Percentiles rank a stretch among this genome's conserved stretches.
Evolutionary conservation across 257 asterid genomes (phyloP).

Genomic region (Coffea canephora): DNA sequence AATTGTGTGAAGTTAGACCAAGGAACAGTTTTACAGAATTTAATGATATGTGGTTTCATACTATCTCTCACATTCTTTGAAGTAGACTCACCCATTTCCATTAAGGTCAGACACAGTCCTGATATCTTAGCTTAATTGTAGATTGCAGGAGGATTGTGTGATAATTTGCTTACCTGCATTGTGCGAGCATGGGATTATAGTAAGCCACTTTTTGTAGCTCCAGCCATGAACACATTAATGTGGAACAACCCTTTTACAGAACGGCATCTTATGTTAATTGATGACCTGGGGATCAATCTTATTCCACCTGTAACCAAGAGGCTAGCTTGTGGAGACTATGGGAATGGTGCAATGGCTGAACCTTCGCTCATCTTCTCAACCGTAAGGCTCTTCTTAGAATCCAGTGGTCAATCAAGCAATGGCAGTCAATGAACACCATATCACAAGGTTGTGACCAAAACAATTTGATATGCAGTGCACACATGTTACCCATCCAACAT

Average conservation of each 20-base stretch:
- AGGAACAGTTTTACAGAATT: background rate
- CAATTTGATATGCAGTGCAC: background rate
- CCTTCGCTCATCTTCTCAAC: conserved; percentile 67
- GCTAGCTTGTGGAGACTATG: conserved; percentile 89
- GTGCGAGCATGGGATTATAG: conserved; percentile 89
- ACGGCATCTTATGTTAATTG: conserved; percentile 62
- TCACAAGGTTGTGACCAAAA: background rate
- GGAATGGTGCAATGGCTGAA: conserved; percentile 94
- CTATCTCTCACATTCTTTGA: background rate
- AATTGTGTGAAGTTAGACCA: background rate
- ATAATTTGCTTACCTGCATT: conserved; percentile 82
- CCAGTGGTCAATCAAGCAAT: conserved; percentile 30
- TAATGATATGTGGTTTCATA: background rate
- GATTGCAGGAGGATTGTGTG: conserved; percentile 94
- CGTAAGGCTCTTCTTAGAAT: conserved; percentile 57
- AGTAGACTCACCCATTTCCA: background rate
- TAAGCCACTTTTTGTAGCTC: conserved; percentile 85
- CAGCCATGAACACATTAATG: conserved; percentile 90
- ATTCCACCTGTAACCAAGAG: conserved; percentile 78
- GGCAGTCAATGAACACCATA: background rate
- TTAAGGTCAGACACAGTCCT: background rate
- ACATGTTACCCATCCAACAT: background rate
- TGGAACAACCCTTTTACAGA: conserved; percentile 88
- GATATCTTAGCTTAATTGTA: conserved; percentile 14
- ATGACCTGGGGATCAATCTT: conserved; percentile 80